A percentile compares a stretch with the other conserved stretches of the same genome.
Conservation (phyloP, 257 asterid species). For the Nicotiana noctiflora region DNA sequence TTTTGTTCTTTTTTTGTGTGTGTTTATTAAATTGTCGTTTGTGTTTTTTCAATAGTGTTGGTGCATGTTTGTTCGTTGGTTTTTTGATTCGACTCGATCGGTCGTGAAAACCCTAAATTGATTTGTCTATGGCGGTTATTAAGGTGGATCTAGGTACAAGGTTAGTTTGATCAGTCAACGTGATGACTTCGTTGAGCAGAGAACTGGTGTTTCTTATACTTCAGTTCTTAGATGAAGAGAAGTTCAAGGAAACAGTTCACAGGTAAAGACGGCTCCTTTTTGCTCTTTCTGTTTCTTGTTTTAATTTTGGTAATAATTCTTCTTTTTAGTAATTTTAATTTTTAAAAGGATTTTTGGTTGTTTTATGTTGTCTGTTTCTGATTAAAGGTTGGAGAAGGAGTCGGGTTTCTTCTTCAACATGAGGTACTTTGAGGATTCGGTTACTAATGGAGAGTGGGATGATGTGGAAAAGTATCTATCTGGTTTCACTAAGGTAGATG, state of each 20-base stretch:
- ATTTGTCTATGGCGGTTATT: conserved; percentile 3
- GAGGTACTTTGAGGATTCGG: conserved; percentile 47
- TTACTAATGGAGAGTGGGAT: conserved; percentile 54
- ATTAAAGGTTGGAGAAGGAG: conserved; percentile 56
- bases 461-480: conserved; percentile 49
- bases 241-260: conserved; percentile 51
- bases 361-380: not conserved
- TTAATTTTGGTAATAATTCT: not conserved
- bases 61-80: not conserved
- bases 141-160: conserved; percentile 25
- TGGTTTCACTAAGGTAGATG: conserved; percentile 56
- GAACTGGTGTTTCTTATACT: conserved; percentile 51
- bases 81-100: not conserved
- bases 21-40: not conserved
- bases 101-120: conserved; percentile 12
- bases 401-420: conserved; percentile 55
- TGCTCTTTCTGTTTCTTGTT: not conserved
- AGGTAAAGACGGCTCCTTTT: conserved; percentile 22
- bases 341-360: not conserved
- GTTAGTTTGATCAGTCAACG: conserved; percentile 13
- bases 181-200: conserved; percentile 44
- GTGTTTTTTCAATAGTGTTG: not conserved
- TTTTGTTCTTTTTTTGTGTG: not conserved
- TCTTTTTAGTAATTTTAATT: not conserved
- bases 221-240: conserved; percentile 54